These are phyloP conservation scores for Aphanocladium album DNA, from an alignment of 2,329 filamentous ascomycete genomes.

Conservation along the genomic window DNA sequence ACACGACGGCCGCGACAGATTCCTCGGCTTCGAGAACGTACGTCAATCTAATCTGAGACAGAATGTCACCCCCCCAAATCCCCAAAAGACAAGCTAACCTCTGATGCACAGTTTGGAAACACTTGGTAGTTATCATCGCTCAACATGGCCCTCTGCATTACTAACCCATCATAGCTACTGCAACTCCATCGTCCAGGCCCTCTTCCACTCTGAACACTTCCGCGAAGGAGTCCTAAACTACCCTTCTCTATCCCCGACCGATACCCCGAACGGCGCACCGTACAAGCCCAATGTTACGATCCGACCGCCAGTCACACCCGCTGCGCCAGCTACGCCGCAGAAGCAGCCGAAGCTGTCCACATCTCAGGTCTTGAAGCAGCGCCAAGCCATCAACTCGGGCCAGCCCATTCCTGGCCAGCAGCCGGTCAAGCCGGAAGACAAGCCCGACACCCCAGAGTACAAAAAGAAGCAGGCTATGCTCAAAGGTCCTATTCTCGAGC, in stretches of 20 bases:
- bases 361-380: constrained; percentile 52
- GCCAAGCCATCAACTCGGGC: constrained; percentile 49
- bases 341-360: constrained; percentile 47
- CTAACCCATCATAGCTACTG: constrained; percentile 64
- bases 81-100: constrained; percentile 30
- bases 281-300: constrained; percentile 58
- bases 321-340: constrained; percentile 33
- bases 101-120: constrained; percentile 73
- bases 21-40: constrained; percentile 98
- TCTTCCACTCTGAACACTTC: constrained; percentile 93
- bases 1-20: constrained; percentile 90
- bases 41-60: constrained; percentile 32
- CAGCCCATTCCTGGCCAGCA: constrained; percentile 50
- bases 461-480: constrained; percentile 95
- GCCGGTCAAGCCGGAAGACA: constrained; percentile 74
- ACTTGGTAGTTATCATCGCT: constrained; percentile 66
- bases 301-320: constrained; percentile 49
- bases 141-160: constrained; percentile 14
- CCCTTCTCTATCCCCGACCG: constrained; percentile 65
- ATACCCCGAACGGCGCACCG: constrained; percentile 58
- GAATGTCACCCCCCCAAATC: constrained; percentile 9
- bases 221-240: constrained; percentile 93
- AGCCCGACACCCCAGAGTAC: constrained; percentile 90
- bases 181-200: constrained; percentile 95
- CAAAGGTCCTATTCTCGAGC: constrained; percentile 78